A percentile compares a stretch with the other conserved stretches of the same genome.
phyloP scores from a whole-genome alignment of 2,329 filamentous ascomycete genomes.

The Colletotrichum gloeosporioides region DNA sequence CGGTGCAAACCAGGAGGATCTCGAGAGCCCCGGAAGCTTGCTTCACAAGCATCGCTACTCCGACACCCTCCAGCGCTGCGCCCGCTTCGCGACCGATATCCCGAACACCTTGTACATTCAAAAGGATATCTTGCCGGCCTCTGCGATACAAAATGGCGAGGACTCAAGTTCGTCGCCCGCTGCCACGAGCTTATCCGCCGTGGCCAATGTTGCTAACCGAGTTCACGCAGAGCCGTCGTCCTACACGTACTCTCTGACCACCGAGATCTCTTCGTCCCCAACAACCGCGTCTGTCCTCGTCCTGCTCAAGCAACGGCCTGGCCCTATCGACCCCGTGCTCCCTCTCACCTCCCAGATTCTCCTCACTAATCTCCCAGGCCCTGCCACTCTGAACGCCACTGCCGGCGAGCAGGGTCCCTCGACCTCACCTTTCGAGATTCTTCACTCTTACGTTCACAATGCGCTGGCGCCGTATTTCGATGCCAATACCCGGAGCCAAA shows the following conservation, averaged over 20 bases:
- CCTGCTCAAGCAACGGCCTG: conserved; percentile 81
- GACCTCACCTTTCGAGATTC: conserved; percentile 86
- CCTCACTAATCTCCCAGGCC: conserved; percentile 88
- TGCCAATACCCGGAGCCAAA: conserved; percentile 85
- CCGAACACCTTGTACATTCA: conserved; percentile 91
- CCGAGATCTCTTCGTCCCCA: conserved; percentile 79
- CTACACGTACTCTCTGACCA: conserved; percentile 81
- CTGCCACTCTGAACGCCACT: conserved; percentile 71
- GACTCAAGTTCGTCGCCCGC: conserved; percentile 16
- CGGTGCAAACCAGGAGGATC: conserved; percentile 77
- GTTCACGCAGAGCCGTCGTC: conserved; percentile 44
- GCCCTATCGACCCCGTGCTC: conserved; percentile 82
- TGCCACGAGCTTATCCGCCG: neutral
- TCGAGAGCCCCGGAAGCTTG: conserved; percentile 82
- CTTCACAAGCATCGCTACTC: conserved; percentile 73
- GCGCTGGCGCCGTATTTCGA: conserved; percentile 96
- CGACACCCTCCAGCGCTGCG: conserved; percentile 87
- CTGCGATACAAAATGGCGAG: conserved; percentile 56
- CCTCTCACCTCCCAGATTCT: conserved; percentile 89
- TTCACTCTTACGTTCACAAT: conserved; percentile 91
- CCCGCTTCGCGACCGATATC: conserved; percentile 86
- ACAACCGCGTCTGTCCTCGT: conserved; percentile 87
- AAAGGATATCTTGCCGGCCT: conserved; percentile 72
- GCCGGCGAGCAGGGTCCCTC: conserved; percentile 74
- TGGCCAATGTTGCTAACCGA: conserved; percentile 28